Percentiles rank a stretch among this genome's conserved stretches.
These are phyloP conservation scores for Zygnema circumcarinatum DNA, from an alignment of 139 green algal species.

Conservation along the genomic window DNA sequence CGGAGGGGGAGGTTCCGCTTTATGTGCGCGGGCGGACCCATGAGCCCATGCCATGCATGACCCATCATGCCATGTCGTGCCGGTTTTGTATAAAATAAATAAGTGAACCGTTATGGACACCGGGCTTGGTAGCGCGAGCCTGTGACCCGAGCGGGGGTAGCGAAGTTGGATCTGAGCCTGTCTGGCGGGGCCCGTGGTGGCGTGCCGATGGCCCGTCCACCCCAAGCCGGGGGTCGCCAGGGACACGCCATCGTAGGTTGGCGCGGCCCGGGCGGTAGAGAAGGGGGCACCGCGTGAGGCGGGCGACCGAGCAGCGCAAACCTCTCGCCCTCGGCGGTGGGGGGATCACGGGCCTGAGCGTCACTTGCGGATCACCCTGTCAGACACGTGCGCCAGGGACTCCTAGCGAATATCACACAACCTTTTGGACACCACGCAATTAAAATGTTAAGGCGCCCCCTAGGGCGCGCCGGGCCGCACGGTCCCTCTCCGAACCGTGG, in stretches of 20 bases:
- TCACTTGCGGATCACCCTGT: conserved; percentile 13
- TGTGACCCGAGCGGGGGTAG: conserved; percentile 56
- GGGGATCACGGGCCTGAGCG: conserved; percentile 57
- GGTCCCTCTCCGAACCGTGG: too few relatives aligned
- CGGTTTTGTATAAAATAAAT: too few relatives aligned
- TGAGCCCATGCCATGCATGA: too few relatives aligned
- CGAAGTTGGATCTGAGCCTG: background rate
- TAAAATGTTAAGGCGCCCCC: background rate
- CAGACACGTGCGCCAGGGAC: background rate
- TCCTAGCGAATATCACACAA: background rate
- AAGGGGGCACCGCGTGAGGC: conserved; percentile 62
- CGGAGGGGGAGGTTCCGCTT: too few relatives aligned
- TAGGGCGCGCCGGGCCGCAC: too few relatives aligned
- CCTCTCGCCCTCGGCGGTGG: conserved; percentile 47
- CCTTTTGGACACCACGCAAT: background rate
- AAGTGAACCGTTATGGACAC: conserved; percentile 34
- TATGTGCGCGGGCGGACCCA: too few relatives aligned
- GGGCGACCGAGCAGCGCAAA: conserved; percentile 65
- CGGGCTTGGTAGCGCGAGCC: conserved; percentile 46
- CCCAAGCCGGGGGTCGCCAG: conserved; percentile 46
- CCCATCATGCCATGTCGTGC: too few relatives aligned
- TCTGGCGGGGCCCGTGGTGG: background rate
- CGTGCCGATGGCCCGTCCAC: conserved; percentile 53
- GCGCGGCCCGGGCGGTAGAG: conserved; percentile 36
- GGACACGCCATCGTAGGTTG: conserved; percentile 11